These are phyloP conservation scores for Tuber aestivum DNA, from an alignment of 495 filamentous ascomycete genomes.

Conservation along the genomic window DNA sequence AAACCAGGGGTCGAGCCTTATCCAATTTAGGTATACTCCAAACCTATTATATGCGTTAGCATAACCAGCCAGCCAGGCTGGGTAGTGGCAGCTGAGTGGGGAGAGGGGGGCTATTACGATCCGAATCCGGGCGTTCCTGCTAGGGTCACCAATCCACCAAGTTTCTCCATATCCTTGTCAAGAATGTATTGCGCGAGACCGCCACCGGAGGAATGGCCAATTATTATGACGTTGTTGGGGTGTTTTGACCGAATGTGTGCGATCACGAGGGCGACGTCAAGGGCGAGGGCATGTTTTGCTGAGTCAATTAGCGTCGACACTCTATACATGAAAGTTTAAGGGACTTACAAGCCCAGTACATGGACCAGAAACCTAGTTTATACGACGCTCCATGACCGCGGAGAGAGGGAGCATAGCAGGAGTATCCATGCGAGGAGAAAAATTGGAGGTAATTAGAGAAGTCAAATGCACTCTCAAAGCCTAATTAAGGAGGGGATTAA, in stretches of 20 bases:
- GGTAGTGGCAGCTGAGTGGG: neutral
- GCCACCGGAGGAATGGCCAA: constrained; percentile 50
- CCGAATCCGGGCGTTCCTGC: constrained; percentile 47
- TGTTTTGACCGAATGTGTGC: constrained; percentile 38
- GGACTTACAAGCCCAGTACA: constrained; percentile 19
- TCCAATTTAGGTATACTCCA: constrained; percentile 48
- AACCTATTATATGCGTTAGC: constrained; percentile 33
- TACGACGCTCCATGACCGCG: constrained; percentile 51
- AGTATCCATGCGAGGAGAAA: constrained; percentile 44
- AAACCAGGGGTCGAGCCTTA: constrained; percentile 47
- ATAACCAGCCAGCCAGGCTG: neutral
- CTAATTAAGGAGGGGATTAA: constrained; percentile 44
- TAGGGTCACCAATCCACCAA: constrained; percentile 45
- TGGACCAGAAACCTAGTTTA: constrained; percentile 40
- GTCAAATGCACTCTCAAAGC: constrained; percentile 50
- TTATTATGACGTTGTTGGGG: constrained; percentile 44
- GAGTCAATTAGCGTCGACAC: constrained; percentile 39
- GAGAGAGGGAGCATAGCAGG: constrained; percentile 50
- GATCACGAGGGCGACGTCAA: constrained; percentile 46
- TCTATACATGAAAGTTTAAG: constrained; percentile 42
- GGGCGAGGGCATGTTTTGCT: constrained; percentile 45
- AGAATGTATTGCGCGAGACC: constrained; percentile 49
- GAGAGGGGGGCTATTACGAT: constrained; percentile 38
- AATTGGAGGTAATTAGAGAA: constrained; percentile 49
- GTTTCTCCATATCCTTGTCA: constrained; percentile 42